Conservation (phyloP, 495 filamentous ascomycete genomes). For the Cercophora samala region DNA sequence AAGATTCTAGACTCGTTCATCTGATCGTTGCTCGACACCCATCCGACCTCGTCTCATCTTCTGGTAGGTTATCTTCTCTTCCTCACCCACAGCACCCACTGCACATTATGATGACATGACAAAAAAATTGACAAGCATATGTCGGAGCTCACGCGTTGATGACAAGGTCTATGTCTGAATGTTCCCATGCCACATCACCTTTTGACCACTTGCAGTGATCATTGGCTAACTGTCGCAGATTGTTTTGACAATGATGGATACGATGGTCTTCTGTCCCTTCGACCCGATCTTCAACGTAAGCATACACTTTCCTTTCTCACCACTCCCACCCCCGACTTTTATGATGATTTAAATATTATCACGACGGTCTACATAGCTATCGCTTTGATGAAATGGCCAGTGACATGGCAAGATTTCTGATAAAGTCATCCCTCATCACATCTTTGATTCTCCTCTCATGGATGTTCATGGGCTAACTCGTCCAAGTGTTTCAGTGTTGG, state of each 20-base stretch:
- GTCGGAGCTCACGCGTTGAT: slow-evolving; percentile 70
- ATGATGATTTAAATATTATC: slow-evolving; percentile 73
- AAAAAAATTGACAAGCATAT: slow-evolving; percentile 80
- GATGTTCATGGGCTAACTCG: slow-evolving; percentile 21
- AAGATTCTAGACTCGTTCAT: background rate
- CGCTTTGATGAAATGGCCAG: slow-evolving; percentile 88
- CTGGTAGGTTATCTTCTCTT: slow-evolving; percentile 21
- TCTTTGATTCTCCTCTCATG: background rate
- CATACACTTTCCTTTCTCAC: slow-evolving; percentile 8
- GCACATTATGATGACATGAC: slow-evolving; percentile 61
- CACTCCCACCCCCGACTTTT: slow-evolving; percentile 21
- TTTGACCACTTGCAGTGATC: slow-evolving; percentile 1
- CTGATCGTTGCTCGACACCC: too few relatives aligned
- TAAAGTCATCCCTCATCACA: slow-evolving; percentile 25
- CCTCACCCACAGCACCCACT: slow-evolving; percentile 6
- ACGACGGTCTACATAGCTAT: slow-evolving; percentile 98
- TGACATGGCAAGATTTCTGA: slow-evolving; percentile 80
- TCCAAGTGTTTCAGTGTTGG: slow-evolving; percentile 5
- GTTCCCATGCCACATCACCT: slow-evolving; percentile 30
- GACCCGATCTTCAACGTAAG: slow-evolving; percentile 15
- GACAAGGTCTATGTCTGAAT: slow-evolving; percentile 49
- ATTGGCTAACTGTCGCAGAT: slow-evolving; percentile 27
- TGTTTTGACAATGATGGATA: background rate
- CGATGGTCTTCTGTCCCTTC: background rate
- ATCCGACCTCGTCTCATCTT: background rate